Evolutionary conservation across 192 early-diverging fungal species (phyloP).

Genomic region (Coemansia sp.): DNA sequence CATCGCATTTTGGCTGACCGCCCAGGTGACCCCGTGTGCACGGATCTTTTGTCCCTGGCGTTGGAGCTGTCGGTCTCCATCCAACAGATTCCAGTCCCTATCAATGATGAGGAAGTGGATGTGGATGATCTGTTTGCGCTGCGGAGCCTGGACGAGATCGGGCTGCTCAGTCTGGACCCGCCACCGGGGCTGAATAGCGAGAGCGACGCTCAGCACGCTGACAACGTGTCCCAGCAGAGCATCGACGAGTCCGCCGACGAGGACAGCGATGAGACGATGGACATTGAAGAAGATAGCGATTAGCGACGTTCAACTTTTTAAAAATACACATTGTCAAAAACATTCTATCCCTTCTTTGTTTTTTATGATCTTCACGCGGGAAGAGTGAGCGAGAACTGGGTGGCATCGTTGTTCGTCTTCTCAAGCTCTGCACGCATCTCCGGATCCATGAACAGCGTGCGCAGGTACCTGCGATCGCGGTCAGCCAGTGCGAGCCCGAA

Average conservation of each 20-base stretch:
- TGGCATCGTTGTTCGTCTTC: too few species aligned
- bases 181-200: neutral
- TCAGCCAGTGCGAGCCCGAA: too few species aligned
- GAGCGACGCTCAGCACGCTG: neutral
- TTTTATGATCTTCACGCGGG: too few species aligned
- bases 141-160: constrained; percentile 8
- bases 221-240: constrained; percentile 1
- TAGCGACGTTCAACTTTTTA: too few species aligned
- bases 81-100: neutral
- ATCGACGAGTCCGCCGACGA: constrained; percentile 2
- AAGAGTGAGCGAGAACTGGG: too few species aligned
- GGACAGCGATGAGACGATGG: constrained; percentile 51
- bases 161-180: constrained; percentile 2
- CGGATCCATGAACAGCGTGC: too few species aligned
- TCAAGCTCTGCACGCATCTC: too few species aligned
- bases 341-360: too few species aligned
- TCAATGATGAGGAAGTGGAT: too few species aligned
- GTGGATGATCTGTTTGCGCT: constrained; percentile 3
- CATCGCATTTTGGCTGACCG: constrained; percentile 30
- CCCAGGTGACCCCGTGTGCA: constrained; percentile 41
- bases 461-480: too few species aligned
- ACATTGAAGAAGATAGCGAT: constrained; percentile 46
- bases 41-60: constrained; percentile 40
- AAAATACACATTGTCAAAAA: too few species aligned
- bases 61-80: constrained; percentile 33